Conservation (phyloP, 2,329 filamentous ascomycete genomes). For the Colletotrichum falcatum region DNA sequence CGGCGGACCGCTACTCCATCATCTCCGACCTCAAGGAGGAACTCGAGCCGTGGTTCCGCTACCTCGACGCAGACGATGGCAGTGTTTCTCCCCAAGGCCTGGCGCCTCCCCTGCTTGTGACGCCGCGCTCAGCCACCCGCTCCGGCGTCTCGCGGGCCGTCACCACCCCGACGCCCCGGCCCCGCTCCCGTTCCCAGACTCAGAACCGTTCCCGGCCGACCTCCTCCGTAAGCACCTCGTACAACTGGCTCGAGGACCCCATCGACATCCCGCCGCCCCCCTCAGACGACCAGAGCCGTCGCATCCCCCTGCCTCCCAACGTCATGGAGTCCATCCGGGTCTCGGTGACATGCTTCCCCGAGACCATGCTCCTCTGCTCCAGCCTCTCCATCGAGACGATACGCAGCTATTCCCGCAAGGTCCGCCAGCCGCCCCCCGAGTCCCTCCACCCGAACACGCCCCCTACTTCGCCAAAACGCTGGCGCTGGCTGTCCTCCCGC, state of each 20-base stretch:
- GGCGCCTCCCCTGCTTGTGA: conserved; percentile 27
- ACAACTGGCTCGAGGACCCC: conserved; percentile 42
- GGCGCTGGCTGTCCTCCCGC: conserved; percentile 41
- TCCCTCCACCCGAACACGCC: conserved; percentile 31
- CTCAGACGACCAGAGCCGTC: conserved; percentile 32
- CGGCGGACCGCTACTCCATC: conserved; percentile 21
- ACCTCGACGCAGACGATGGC: conserved; percentile 36
- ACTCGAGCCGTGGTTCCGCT: conserved; percentile 42
- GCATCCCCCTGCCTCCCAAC: conserved; percentile 63
- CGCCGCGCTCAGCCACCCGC: conserved; percentile 16
- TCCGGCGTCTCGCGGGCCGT: conserved; percentile 10
- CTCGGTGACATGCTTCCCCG: conserved; percentile 68
- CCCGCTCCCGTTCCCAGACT: conserved; percentile 26
- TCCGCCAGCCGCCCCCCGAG: conserved; percentile 54
- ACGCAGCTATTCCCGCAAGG: conserved; percentile 65
- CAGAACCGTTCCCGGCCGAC: conserved; percentile 27
- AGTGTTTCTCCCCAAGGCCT: conserved; percentile 8
- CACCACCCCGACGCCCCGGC: conserved; percentile 1
- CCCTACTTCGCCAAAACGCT: conserved; percentile 39
- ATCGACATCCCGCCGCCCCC: conserved; percentile 34
- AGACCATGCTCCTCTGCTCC: conserved; percentile 68
- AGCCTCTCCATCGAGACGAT: conserved; percentile 70
- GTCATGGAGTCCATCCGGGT: conserved; percentile 66
- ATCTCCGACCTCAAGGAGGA: conserved; percentile 42
- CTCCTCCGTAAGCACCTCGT: conserved; percentile 31